phyloP scores from a whole-genome alignment of 805 yeast genomes.

The Brettanomyces naardenensis region DNA sequence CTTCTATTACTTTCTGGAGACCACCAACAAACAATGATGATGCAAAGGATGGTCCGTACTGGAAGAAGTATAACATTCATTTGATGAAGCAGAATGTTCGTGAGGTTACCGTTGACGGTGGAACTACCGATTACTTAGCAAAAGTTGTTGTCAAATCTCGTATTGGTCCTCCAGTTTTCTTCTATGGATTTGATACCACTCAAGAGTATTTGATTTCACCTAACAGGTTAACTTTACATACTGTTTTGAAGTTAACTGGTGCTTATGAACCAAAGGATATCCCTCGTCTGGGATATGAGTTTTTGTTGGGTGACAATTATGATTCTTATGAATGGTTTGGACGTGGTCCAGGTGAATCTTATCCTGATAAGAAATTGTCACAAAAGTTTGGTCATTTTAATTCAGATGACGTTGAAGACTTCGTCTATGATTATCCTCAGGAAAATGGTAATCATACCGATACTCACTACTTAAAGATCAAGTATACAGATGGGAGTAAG shows the following conservation, averaged over 20 bases:
- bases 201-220: not conserved
- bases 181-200: not conserved
- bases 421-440: slow-evolving; percentile 2
- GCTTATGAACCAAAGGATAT: slow-evolving; percentile 1
- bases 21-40: slow-evolving; percentile 2
- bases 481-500: not conserved
- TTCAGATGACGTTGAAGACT: not conserved
- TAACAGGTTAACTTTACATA: not conserved
- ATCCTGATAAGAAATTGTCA: slow-evolving; percentile 1
- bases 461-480: not conserved
- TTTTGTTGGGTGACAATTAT: slow-evolving; percentile 1
- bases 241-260: slow-evolving; percentile 1
- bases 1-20: slow-evolving; percentile 1
- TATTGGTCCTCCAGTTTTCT: not conserved
- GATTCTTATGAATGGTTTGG: slow-evolving; percentile 1
- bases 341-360: slow-evolving; percentile 3
- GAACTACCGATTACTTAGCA: not conserved
- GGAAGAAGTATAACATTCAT: slow-evolving; percentile 1
- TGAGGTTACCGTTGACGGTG: not conserved
- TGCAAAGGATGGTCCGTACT: slow-evolving; percentile 1
- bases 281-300: slow-evolving; percentile 1
- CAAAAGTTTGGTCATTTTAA: not conserved
- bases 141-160: not conserved
- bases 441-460: slow-evolving; percentile 1
- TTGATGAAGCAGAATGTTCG: slow-evolving; percentile 1